Percentiles rank a stretch among this genome's conserved stretches.
Conservation (phyloP, 805 yeast species). For the Candida broadrunensis region DNA sequence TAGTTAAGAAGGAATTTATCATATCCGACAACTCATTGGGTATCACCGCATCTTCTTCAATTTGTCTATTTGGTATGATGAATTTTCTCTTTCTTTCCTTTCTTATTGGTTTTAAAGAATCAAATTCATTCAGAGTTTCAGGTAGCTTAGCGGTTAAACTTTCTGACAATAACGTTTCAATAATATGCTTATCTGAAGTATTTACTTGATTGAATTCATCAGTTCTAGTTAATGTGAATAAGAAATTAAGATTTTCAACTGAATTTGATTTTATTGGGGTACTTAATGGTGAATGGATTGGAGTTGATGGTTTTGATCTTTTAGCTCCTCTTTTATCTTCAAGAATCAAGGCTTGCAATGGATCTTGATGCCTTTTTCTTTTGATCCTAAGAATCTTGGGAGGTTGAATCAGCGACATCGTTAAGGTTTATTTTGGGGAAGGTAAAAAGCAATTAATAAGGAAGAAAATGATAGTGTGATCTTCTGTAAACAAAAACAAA, state of each 20-base stretch:
- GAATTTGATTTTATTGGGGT: conserved; percentile 32
- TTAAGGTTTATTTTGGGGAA: too few relatives aligned
- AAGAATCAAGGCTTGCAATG: conserved; percentile 72
- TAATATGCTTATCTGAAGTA: conserved; percentile 14
- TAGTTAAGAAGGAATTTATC: conserved; percentile 58
- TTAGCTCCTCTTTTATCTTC: conserved; percentile 38
- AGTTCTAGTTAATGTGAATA: conserved; percentile 34
- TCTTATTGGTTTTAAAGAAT: conserved; percentile 4
- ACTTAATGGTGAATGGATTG: conserved; percentile 23
- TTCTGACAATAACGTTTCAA: conserved; percentile 25
- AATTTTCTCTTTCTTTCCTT: conserved; percentile 22
- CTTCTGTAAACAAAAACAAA: too few relatives aligned
- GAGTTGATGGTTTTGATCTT: conserved; percentile 39
- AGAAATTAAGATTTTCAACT: conserved; percentile 14
- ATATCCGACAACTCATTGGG: conserved; percentile 72
- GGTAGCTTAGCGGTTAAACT: conserved; percentile 6
- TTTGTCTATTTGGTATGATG: conserved; percentile 30
- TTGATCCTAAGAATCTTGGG: conserved; percentile 81
- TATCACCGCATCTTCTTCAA: conserved; percentile 31
- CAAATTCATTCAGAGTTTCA: conserved; percentile 1
- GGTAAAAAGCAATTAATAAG: too few relatives aligned
- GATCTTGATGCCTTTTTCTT: conserved; percentile 83
- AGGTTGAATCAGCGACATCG: conserved; percentile 12
- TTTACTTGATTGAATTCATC: conserved; percentile 18
- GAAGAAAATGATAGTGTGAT: too few relatives aligned